phyloP scores from a whole-genome alignment of 176 grass and related monocot genomes.

The Carex kokanica region DNA sequence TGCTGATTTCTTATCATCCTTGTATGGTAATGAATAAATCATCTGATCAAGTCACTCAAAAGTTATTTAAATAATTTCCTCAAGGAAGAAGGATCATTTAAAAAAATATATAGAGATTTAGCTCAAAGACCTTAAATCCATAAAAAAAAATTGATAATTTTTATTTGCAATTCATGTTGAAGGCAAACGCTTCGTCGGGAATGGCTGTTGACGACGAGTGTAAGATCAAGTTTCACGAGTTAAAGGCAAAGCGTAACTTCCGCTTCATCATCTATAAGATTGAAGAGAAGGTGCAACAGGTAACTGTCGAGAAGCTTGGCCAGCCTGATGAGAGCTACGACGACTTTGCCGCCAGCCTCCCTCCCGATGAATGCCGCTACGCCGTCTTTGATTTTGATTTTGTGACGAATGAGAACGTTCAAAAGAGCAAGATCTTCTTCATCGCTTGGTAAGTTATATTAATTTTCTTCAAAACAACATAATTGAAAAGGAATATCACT shows the following conservation, averaged over 20 bases:
- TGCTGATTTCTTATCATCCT: too few species aligned
- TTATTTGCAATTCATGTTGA: neutral
- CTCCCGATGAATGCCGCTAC: slow-evolving; percentile 52
- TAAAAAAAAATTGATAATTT: neutral
- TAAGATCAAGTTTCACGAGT: slow-evolving; percentile 55
- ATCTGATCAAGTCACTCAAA: neutral
- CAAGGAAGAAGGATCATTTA: neutral
- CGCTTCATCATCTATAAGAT: slow-evolving; percentile 80
- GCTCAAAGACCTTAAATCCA: neutral
- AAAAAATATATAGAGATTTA: neutral
- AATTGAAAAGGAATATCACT: neutral
- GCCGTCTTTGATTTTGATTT: slow-evolving; percentile 66
- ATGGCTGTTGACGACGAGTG: slow-evolving; percentile 65
- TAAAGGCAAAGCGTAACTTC: slow-evolving; percentile 62
- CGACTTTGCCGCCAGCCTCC: slow-evolving; percentile 44
- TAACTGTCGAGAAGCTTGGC: slow-evolving; percentile 52
- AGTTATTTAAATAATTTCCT: neutral
- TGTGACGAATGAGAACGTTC: slow-evolving; percentile 30
- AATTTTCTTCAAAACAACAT: neutral
- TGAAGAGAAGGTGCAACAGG: slow-evolving; percentile 62
- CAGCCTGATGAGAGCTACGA: slow-evolving; percentile 43
- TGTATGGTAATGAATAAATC: neutral
- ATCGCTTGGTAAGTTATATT: neutral
- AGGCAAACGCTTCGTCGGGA: slow-evolving; percentile 60
- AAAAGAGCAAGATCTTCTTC: slow-evolving; percentile 23